Conservation (phyloP, 225 moss, liverwort and hornwort genomes). For the Lunularia cruciata region DNA sequence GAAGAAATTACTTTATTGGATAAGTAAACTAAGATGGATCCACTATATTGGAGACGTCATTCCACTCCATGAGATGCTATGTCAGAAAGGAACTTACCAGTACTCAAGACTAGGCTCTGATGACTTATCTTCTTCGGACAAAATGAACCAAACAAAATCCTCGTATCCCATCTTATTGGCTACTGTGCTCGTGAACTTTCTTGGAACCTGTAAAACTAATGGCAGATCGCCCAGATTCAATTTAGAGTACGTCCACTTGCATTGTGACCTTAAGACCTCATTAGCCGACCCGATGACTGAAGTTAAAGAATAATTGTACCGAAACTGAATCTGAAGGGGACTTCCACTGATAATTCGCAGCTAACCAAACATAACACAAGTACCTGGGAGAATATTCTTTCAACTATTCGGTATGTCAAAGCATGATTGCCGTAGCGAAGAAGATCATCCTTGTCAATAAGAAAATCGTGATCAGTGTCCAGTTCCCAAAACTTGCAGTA, state of each 20-base stretch:
- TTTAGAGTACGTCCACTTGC: conserved; percentile 28
- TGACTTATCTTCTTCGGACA: conserved; percentile 93
- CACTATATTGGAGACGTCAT: too few relatives aligned
- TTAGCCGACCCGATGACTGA: too few relatives aligned
- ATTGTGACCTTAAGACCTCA: too few relatives aligned
- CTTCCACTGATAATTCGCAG: too few relatives aligned
- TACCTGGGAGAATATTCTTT: conserved; percentile 98
- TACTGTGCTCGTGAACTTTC: conserved; percentile 77
- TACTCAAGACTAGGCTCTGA: conserved; percentile 90
- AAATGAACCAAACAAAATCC: conserved; percentile 96
- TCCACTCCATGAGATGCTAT: too few relatives aligned
- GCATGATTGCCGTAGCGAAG: conserved; percentile 96
- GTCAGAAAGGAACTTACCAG: conserved; percentile 68
- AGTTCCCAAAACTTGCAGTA: conserved; percentile 99
- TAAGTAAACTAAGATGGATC: too few relatives aligned
- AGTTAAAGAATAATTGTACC: too few relatives aligned
- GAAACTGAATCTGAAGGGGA: too few relatives aligned
- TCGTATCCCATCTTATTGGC: conserved; percentile 96
- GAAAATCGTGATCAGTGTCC: conserved; percentile 92
- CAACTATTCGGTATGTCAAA: conserved; percentile 90
- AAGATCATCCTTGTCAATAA: conserved; percentile 84
- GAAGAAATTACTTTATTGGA: too few relatives aligned
- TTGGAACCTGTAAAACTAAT: conserved; percentile 74
- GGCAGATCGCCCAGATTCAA: conserved; percentile 44
- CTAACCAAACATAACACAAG: conserved; percentile 35